Conservation (phyloP, 176 grass and related monocot species). For the Puccinellia tenuiflora region DNA sequence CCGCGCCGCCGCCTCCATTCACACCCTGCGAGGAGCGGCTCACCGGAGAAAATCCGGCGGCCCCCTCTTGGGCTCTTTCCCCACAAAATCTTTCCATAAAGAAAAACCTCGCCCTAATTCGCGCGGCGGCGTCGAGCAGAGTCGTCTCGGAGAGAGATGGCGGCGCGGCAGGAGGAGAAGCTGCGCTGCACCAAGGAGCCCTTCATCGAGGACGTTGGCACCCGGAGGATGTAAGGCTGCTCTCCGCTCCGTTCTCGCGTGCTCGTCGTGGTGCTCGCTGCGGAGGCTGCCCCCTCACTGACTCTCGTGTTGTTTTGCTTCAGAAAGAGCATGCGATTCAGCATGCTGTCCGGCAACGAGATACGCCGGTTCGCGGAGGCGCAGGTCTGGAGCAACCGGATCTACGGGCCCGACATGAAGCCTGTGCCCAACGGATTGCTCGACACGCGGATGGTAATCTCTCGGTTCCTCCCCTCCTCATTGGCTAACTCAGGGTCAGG, state of each 20-base stretch:
- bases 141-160: slow-evolving; percentile 25
- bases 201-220: slow-evolving; percentile 65
- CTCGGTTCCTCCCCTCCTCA: neutral
- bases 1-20: neutral
- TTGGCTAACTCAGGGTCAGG: no score
- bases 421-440: slow-evolving; percentile 59
- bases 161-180: slow-evolving; percentile 49
- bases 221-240: slow-evolving; percentile 52
- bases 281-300: neutral
- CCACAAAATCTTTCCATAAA: neutral
- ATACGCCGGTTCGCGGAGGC: slow-evolving; percentile 59
- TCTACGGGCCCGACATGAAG: slow-evolving; percentile 38
- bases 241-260: neutral
- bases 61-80: neutral
- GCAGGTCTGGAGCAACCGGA: slow-evolving; percentile 62
- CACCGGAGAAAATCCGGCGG: neutral
- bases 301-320: neutral
- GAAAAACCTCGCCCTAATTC: neutral
- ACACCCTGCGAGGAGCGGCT: neutral
- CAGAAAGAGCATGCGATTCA: slow-evolving; percentile 89
- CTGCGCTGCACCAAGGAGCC: slow-evolving; percentile 93
- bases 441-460: slow-evolving; percentile 62
- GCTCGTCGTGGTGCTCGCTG: neutral
- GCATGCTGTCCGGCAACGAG: slow-evolving; percentile 62
- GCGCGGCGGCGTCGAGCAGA: neutral